phyloP scores from a whole-genome alignment of 352 stramenopile genomes.

The Aphanomyces stellatus region DNA sequence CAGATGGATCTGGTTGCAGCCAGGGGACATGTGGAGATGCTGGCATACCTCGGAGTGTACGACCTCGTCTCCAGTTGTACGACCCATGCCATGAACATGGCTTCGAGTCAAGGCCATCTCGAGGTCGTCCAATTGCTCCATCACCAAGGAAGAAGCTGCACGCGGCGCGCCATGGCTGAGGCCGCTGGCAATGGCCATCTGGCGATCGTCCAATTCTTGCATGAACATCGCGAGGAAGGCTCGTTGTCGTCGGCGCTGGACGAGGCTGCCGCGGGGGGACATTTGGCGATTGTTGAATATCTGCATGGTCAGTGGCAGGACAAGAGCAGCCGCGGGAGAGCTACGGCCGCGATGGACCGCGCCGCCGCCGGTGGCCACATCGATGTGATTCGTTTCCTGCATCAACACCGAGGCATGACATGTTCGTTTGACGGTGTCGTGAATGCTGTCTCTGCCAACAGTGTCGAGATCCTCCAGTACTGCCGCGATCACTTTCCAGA shows the following conservation, averaged over 20 bases:
- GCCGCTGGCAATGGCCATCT: neutral
- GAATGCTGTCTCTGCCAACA: neutral
- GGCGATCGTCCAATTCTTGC: neutral
- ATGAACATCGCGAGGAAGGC: neutral
- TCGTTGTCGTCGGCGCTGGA: neutral
- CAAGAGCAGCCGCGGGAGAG: too few species aligned
- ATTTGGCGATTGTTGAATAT: slow-evolving; percentile 2
- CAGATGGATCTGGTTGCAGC: neutral
- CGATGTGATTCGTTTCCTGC: neutral
- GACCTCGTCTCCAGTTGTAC: neutral
- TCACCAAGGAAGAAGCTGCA: neutral
- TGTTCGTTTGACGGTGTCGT: neutral
- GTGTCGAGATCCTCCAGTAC: neutral
- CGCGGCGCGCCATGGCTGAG: neutral
- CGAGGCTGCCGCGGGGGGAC: neutral
- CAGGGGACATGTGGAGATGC: neutral
- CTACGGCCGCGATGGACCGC: neutral
- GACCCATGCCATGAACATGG: neutral
- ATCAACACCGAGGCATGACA: neutral
- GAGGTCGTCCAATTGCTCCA: neutral
- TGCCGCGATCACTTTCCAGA: too few species aligned
- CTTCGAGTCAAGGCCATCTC: neutral
- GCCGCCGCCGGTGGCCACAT: neutral
- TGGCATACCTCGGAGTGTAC: neutral
- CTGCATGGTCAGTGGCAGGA: neutral